phyloP scores from a whole-genome alignment of 2,329 filamentous ascomycete species.

The Exophiala sp. region DNA sequence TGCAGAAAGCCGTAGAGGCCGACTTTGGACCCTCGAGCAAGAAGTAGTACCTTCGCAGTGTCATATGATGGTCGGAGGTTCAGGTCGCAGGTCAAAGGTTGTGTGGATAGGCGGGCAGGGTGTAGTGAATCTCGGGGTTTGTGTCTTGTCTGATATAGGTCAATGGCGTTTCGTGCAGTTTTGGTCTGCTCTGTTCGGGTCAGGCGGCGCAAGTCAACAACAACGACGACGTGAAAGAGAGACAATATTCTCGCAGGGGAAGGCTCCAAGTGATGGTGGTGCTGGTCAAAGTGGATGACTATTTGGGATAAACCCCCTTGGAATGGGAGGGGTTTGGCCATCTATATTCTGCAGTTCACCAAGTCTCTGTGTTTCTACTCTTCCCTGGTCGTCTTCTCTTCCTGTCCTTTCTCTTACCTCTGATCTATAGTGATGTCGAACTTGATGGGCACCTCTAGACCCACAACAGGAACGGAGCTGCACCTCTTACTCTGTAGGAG shows the following conservation, averaged over 20 bases:
- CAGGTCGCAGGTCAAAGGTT: not conserved
- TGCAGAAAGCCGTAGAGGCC: slow-evolving; percentile 59
- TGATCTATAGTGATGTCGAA: not conserved
- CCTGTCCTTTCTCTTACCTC: not conserved
- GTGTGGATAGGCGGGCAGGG: not conserved
- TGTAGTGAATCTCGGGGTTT: not conserved
- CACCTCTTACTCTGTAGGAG: no score
- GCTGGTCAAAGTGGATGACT: slow-evolving; percentile 4
- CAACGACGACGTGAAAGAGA: not conserved
- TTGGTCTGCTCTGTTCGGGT: not conserved
- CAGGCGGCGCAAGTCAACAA: not conserved
- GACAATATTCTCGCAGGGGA: not conserved
- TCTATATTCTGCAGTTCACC: slow-evolving; percentile 1
- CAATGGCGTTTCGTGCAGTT: not conserved
- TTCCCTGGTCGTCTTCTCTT: not conserved
- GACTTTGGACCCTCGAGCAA: slow-evolving; percentile 50
- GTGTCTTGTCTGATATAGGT: not conserved
- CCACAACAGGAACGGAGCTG: no score
- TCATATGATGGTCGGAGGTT: not conserved
- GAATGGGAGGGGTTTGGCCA: slow-evolving; percentile 2
- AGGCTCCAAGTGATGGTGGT: not conserved
- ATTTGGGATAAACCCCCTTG: slow-evolving; percentile 2
- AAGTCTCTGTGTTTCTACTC: not conserved
- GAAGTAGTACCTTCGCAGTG: slow-evolving; percentile 14
- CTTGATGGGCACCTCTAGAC: no score